phyloP scores from a whole-genome alignment of 2,329 filamentous ascomycete genomes.

The Colletotrichum lini region DNA sequence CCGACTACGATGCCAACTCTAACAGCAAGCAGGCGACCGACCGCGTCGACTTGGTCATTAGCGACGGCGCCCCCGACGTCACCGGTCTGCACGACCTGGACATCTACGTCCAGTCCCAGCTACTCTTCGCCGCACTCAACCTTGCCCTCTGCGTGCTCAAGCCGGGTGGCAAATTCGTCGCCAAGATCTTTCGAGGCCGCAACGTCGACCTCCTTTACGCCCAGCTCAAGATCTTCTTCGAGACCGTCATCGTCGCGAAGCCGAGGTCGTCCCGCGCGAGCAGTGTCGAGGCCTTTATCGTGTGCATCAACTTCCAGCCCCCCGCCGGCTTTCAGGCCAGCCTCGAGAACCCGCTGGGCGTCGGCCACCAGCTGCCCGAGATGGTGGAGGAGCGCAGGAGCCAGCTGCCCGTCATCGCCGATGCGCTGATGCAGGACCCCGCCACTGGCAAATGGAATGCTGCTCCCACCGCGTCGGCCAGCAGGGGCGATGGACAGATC shows the following conservation, averaged over 20 bases:
- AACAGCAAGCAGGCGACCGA: constrained; percentile 71
- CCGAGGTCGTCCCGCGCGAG: constrained; percentile 95
- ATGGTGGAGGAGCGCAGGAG: constrained; percentile 62
- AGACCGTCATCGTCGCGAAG: constrained; percentile 90
- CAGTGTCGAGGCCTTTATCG: constrained; percentile 96
- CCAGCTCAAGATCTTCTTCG: constrained; percentile 93
- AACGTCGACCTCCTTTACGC: constrained; percentile 97
- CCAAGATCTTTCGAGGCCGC: constrained; percentile 95
- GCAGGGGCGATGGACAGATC: constrained; percentile 8
- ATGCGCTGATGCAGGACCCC: constrained; percentile 62
- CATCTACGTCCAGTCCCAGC: constrained; percentile 96
- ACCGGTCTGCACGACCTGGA: constrained; percentile 97
- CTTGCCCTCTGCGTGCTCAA: constrained; percentile 92
- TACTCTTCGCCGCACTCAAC: constrained; percentile 94
- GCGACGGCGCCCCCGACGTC: constrained; percentile 95
- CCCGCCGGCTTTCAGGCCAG: constrained; percentile 83
- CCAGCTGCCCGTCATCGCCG: constrained; percentile 58
- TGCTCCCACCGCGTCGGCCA: constrained; percentile 15
- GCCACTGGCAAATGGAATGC: constrained; percentile 60
- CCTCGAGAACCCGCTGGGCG: constrained; percentile 81
- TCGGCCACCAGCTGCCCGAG: constrained; percentile 67
- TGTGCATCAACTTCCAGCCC: constrained; percentile 90
- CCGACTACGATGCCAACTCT: constrained; percentile 69
- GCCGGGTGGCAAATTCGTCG: constrained; percentile 95
- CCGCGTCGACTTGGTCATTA: constrained; percentile 93